Conservation (phyloP, 2,329 filamentous ascomycete species). For the Aureobasidium leucospermi region DNA sequence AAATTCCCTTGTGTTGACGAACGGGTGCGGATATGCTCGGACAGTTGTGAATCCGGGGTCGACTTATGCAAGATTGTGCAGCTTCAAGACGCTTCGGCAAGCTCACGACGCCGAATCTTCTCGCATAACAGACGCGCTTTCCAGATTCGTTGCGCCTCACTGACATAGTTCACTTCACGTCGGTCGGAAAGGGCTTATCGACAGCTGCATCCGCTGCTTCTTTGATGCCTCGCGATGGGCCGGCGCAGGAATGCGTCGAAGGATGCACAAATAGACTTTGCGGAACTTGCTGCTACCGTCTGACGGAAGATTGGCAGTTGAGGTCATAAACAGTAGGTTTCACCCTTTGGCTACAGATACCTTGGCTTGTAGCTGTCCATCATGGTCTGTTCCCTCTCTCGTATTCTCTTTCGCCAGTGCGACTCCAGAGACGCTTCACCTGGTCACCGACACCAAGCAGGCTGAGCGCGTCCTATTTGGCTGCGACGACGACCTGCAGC, state of each 20-base stretch:
- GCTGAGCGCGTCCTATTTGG: neutral
- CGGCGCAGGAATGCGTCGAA: neutral
- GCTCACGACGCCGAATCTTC: too few relatives aligned
- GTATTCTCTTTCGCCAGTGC: neutral
- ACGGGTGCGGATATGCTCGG: too few relatives aligned
- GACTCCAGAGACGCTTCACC: neutral
- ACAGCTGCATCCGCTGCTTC: neutral
- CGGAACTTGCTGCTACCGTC: neutral
- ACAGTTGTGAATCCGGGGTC: too few relatives aligned
- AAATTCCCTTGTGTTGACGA: too few relatives aligned
- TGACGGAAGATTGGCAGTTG: conserved; percentile 10
- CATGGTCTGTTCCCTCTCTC: neutral
- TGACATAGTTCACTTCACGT: neutral
- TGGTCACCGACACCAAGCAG: neutral
- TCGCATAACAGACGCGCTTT: too few relatives aligned
- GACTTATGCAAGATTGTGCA: too few relatives aligned
- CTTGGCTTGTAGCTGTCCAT: neutral
- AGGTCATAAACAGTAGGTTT: neutral
- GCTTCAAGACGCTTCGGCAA: too few relatives aligned
- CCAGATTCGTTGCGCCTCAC: neutral
- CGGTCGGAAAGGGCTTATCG: neutral
- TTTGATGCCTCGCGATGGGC: neutral
- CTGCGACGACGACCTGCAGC: neutral
- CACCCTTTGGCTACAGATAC: neutral
- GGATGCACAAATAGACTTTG: conserved; percentile 12